Evolutionary conservation across 306 rosid genomes (phyloP).

Genomic region (Fragaria nilgerrensis): DNA sequence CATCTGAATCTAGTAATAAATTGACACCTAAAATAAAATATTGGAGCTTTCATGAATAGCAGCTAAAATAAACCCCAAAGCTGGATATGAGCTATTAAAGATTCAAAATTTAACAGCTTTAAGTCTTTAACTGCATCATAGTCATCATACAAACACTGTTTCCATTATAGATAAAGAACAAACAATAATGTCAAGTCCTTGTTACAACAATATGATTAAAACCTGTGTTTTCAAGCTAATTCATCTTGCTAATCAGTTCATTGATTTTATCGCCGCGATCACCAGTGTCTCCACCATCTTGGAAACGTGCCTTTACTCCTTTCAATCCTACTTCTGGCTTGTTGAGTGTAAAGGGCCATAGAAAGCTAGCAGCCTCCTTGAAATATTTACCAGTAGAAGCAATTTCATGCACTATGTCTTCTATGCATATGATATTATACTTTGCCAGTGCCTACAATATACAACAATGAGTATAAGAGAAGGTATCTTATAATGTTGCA

Average conservation of each 20-base stretch:
- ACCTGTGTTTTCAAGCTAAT: constrained; percentile 31
- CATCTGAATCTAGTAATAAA: too few species aligned
- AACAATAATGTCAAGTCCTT: not conserved
- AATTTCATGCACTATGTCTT: constrained; percentile 83
- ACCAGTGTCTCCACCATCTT: constrained; percentile 83
- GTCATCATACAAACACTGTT: constrained; percentile 8
- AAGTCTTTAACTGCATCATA: not conserved
- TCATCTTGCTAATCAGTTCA: constrained; percentile 71
- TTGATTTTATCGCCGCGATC: constrained; percentile 75
- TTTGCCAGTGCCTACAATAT: constrained; percentile 62
- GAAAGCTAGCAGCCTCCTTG: constrained; percentile 57
- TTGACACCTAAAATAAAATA: too few species aligned
- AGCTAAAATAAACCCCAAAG: not conserved
- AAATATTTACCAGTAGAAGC: constrained; percentile 72
- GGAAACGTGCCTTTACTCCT: constrained; percentile 55
- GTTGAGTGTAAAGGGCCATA: constrained; percentile 79
- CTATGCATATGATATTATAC: constrained; percentile 66
- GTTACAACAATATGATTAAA: not conserved
- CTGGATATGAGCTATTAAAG: not conserved
- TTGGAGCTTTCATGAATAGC: not conserved
- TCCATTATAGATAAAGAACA: not conserved
- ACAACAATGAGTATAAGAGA: constrained; percentile 8
- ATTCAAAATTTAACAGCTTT: constrained; percentile 1
- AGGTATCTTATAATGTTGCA: not conserved
- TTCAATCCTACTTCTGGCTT: constrained; percentile 61